phyloP scores from a whole-genome alignment of 441 rosid genomes.

The Populus trichocarpa region DNA sequence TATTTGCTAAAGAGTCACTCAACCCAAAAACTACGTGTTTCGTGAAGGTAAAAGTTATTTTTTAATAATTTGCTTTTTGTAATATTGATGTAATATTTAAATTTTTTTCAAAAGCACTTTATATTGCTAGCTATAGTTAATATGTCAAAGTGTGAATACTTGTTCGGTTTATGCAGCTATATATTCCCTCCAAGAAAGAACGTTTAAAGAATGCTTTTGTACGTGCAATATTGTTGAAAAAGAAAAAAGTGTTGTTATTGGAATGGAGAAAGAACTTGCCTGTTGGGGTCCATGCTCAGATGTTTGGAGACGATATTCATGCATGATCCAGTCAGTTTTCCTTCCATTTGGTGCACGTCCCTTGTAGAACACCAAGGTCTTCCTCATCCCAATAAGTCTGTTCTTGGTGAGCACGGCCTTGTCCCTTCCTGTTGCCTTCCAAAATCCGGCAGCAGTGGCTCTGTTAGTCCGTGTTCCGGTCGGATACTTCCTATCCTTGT shows the following conservation, averaged over 20 bases:
- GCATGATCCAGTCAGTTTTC: slow-evolving; percentile 93
- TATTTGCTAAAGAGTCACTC: no score
- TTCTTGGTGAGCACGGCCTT: slow-evolving; percentile 75
- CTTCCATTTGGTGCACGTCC: slow-evolving; percentile 94
- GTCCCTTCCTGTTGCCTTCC: slow-evolving; percentile 98
- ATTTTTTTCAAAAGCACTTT: background rate
- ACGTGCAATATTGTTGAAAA: background rate
- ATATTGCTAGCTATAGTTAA: background rate
- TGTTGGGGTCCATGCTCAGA: slow-evolving; percentile 66
- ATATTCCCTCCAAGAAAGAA: background rate
- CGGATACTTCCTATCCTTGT: slow-evolving; percentile 89
- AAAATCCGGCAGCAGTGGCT: slow-evolving; percentile 89
- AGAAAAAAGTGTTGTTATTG: no score
- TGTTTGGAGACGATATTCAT: slow-evolving; percentile 84
- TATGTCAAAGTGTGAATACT: background rate
- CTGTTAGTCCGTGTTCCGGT: slow-evolving; percentile 86
- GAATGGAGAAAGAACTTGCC: slow-evolving; percentile 30
- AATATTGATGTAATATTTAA: background rate
- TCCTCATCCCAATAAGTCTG: slow-evolving; percentile 82
- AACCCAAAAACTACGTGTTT: no score
- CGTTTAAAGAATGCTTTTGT: background rate
- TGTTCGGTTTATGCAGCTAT: background rate
- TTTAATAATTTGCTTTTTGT: background rate
- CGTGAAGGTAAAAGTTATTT: background rate
- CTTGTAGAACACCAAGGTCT: slow-evolving; percentile 85